Percentiles rank a stretch among this genome's conserved stretches.
phyloP scores from a whole-genome alignment of 257 asterid species.

The Scutellaria galericulata region DNA sequence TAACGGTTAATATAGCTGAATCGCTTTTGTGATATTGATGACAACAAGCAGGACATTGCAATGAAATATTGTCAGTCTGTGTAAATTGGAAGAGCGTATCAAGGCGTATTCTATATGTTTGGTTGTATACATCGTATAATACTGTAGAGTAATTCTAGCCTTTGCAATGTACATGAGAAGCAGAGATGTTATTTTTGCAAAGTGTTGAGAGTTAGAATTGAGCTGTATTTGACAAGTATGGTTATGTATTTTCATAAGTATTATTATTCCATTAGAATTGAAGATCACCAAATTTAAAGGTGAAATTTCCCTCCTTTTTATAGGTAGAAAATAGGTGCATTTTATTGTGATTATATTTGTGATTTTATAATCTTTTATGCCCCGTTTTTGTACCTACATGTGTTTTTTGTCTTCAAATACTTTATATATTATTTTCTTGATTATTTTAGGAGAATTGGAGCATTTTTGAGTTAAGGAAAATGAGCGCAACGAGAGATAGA shows the following conservation, averaged over 20 bases:
- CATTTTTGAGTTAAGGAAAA: too few relatives aligned
- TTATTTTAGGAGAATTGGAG: too few relatives aligned
- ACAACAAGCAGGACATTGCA: background rate
- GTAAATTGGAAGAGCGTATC: slow-evolving; percentile 4
- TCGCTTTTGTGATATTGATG: background rate
- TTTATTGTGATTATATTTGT: too few relatives aligned
- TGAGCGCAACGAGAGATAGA: too few relatives aligned
- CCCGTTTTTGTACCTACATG: too few relatives aligned
- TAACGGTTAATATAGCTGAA: background rate
- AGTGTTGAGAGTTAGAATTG: background rate
- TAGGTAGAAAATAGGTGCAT: too few relatives aligned
- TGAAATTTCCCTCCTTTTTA: background rate
- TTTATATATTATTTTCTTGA: too few relatives aligned
- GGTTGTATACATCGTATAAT: background rate
- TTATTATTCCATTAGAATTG: too few relatives aligned
- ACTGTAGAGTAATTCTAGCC: slow-evolving; percentile 8
- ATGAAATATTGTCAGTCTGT: background rate
- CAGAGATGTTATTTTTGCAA: background rate
- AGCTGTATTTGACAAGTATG: slow-evolving; percentile 8
- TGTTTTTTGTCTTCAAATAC: too few relatives aligned
- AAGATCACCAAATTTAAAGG: too few relatives aligned
- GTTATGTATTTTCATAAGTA: background rate
- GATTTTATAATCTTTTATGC: too few relatives aligned
- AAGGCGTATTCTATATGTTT: slow-evolving; percentile 15
- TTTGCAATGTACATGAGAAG: slow-evolving; percentile 17